Evolutionary conservation across 371 early-diverging fungal genomes (phyloP), one percentile per base, ranked within the genome.

Genomic region (Saksenaea vasiformis): DNA sequence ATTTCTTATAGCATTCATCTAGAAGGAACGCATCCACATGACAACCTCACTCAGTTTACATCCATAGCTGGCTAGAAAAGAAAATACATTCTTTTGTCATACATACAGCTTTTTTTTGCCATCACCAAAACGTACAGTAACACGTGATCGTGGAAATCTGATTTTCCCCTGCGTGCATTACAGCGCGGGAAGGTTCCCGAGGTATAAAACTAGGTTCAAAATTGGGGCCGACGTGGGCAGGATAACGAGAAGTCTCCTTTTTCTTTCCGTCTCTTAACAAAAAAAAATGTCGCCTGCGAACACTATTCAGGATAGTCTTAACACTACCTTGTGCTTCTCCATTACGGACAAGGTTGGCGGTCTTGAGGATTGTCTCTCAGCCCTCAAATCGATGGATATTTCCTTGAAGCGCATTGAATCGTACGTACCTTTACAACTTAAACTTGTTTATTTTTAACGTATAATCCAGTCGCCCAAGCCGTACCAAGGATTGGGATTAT

Each of bases 341-440:
- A 90, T 97, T 62, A 72, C 69, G 22, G 98, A 97, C 74, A 75
- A 85, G 69, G 89, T 95, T 13, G 98, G 97, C 5, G 89, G 90
- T 10, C 84, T 97, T 27, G 95, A 96, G 64, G 86, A 89, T 64
- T 91, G 95, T 56, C 86, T 98, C 28, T 69, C 81, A 24, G 84
- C 86, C 41, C 85, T 98, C 63, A 88, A 90, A 62, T 72, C 83
- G 7, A 83, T 89, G 70, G 80, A 87, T 58, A 85, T 97, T 64
- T 93, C 93, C 13, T 83, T 98, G 74, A 93, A 91, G 17, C 89
- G 94, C 47, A 98, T 98, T 72, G 98, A 98, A 78, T 94, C 94
- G 82, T 87, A 85, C 70, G 71, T 72, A 39, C 38, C n/a, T 36
- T 26, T 27, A 7, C 26, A 58, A 47, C 8, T 10, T 19, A 47